Base-by-base conservation (phyloP, 352 stramenopile species). In the Phytopythium mirpurense region DNA sequence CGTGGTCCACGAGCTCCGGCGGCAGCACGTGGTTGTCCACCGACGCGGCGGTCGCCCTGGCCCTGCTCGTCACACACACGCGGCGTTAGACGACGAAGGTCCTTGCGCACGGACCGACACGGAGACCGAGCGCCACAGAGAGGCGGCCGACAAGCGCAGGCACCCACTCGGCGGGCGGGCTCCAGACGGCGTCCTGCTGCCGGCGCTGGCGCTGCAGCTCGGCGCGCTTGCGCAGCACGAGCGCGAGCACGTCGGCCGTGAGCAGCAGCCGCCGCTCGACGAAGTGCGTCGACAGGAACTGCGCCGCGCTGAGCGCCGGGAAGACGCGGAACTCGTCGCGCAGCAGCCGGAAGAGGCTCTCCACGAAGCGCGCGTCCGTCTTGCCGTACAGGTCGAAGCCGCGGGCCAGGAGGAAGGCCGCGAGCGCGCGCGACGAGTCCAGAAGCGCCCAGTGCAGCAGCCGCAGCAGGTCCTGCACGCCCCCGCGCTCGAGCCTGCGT, bases 341-440 rank as follows among this genome's bases (percentile, higher is more conserved):
- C 49, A 88, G 48, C 43, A 91, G 65, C 15, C 78, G 83, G 57
- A 91, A 90, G 21, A 65, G 63, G 51, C 76, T 73, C 52, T 90
- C 80, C 41, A 91, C 72, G 54, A 93, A 93, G 46, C 79, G 77
- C 59, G 67, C 62, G 44, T 93, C 83, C 27, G 83, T 90, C 63
- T 90, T 88, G 21, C 78, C 83, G 29, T 78, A 84, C 54, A 93
- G 50, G 54, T 93, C 78, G 57, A 86, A 88, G 52, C 74, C 76
- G 63, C 70, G 73, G 41, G 60, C 60, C 21, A 77, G 59, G 6
- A 90, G 55, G 40, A 83, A 83, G 19, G 68, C 54, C 2, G 80
- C 77, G 19, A 91, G 74, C 24, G 59, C 61, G n/a, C 72, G 81
- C 45, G 83, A 93, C 58, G 74, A 88, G 58, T 91, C 83, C 40